Evolutionary conservation across 148 eudicot species (phyloP).

Genomic region (Cornus kousa): DNA sequence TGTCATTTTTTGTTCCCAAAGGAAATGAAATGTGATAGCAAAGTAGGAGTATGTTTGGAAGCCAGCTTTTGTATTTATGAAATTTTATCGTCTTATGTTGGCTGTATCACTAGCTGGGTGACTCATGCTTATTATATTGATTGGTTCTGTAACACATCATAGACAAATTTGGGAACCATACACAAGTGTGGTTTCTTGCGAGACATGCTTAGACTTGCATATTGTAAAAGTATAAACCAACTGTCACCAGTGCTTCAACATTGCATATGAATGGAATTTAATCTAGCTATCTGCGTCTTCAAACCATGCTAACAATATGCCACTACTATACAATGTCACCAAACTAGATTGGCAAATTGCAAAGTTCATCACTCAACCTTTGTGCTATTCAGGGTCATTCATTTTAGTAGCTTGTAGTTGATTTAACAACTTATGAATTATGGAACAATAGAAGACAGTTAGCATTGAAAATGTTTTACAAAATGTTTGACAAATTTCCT

Average conservation of each 20-base stretch:
- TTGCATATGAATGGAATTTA: no score
- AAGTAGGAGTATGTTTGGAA: not conserved
- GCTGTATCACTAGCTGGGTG: not conserved
- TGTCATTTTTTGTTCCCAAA: not conserved
- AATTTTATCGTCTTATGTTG: not conserved
- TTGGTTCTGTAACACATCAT: not conserved
- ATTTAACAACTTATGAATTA: not conserved
- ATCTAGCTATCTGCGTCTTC: no score
- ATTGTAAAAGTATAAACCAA: no score
- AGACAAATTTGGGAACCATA: no score
- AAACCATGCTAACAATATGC: not conserved
- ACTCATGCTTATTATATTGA: no score
- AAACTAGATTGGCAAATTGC: not conserved
- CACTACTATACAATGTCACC: not conserved
- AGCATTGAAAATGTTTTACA: not conserved
- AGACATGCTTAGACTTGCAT: no score
- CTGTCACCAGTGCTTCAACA: no score
- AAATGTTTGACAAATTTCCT: not conserved
- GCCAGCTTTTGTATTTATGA: not conserved
- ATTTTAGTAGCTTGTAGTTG: not conserved
- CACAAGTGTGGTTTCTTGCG: no score
- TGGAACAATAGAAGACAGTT: not conserved
- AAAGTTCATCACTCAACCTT: not conserved
- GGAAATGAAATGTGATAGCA: not conserved
- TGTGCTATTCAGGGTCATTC: not conserved